A percentile compares a stretch with the other conserved stretches of the same genome.
phyloP scores from a whole-genome alignment of 2,329 filamentous ascomycete genomes.

The Niveomyces coronatus region DNA sequence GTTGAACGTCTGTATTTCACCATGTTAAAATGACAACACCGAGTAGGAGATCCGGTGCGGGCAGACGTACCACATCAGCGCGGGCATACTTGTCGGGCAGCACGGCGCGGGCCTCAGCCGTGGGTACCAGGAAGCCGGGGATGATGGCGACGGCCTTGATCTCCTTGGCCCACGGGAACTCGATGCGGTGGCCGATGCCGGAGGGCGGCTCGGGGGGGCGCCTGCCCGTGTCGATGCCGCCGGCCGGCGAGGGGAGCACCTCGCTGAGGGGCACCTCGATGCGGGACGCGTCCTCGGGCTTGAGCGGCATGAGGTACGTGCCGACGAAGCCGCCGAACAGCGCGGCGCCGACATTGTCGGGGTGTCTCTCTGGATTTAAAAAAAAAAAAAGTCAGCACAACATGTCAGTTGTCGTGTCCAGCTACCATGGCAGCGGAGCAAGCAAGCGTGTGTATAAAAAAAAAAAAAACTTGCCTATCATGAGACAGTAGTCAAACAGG shows the following conservation, averaged over 20 bases:
- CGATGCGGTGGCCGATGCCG: conserved; percentile 92
- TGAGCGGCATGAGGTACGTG: conserved; percentile 87
- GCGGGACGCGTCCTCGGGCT: conserved; percentile 77
- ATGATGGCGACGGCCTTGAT: conserved; percentile 98
- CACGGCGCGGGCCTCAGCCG: conserved; percentile 78
- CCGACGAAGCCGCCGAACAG: conserved; percentile 95
- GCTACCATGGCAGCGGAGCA: too few species aligned
- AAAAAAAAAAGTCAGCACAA: neutral
- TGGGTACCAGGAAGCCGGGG: conserved; percentile 91
- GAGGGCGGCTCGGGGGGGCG: conserved; percentile 79
- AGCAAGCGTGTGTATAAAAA: too few species aligned
- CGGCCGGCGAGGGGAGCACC: conserved; percentile 81
- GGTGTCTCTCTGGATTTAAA: conserved; percentile 57
- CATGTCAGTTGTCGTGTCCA: too few species aligned
- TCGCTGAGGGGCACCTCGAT: conserved; percentile 92
- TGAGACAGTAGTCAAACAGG: conserved; percentile 90
- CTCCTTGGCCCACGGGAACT: conserved; percentile 85
- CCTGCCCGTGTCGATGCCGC: conserved; percentile 81
- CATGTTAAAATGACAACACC: too few species aligned
- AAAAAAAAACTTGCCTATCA: conserved; percentile 59
- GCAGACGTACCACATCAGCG: conserved; percentile 62
- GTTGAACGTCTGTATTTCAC: conserved; percentile 68
- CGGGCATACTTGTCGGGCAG: conserved; percentile 71
- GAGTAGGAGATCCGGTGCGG: too few species aligned
- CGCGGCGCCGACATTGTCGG: conserved; percentile 89